Evolutionary conservation across 495 filamentous ascomycete species (phyloP).

Genomic region (Podospora conica): DNA sequence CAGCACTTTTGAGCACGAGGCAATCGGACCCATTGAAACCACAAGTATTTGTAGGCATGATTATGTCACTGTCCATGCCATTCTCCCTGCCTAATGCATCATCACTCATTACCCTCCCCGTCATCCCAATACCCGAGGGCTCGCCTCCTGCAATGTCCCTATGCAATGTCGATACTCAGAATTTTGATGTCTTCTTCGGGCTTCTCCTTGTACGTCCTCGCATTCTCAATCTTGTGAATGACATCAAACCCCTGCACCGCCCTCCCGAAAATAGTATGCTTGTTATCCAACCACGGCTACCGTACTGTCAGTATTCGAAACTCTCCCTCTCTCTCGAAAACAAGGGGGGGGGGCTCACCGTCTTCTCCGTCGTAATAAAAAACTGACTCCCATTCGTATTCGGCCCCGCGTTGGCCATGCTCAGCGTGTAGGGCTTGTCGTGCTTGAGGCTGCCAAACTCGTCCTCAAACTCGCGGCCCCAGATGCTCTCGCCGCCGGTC

Average conservation of each 20-base stretch:
- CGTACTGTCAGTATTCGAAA: constrained; percentile 7
- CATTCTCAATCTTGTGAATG: constrained; percentile 94
- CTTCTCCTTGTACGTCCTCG: constrained; percentile 87
- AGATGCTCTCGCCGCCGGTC: constrained; percentile 93
- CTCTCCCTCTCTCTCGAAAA: constrained; percentile 5
- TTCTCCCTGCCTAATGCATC: neutral
- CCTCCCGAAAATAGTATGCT: constrained; percentile 93
- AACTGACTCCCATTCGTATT: constrained; percentile 82
- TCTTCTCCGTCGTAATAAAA: constrained; percentile 97
- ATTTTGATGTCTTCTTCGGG: constrained; percentile 97
- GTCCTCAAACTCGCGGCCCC: constrained; percentile 93
- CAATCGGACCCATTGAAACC: neutral
- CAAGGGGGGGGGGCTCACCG: constrained; percentile 41
- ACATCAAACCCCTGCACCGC: constrained; percentile 87
- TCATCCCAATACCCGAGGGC: no score
- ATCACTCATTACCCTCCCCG: constrained; percentile 2
- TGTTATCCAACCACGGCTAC: constrained; percentile 86
- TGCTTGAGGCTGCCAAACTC: constrained; percentile 89
- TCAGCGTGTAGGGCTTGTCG: constrained; percentile 92
- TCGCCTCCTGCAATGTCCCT: no score
- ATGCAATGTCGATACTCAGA: constrained; percentile 65
- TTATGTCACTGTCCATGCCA: neutral
- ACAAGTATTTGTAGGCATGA: no score
- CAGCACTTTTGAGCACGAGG: no score
- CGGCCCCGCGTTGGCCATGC: constrained; percentile 94